Evolutionary conservation across 176 grass and related monocot genomes (phyloP).

Genomic region (Microstegium vimineum): DNA sequence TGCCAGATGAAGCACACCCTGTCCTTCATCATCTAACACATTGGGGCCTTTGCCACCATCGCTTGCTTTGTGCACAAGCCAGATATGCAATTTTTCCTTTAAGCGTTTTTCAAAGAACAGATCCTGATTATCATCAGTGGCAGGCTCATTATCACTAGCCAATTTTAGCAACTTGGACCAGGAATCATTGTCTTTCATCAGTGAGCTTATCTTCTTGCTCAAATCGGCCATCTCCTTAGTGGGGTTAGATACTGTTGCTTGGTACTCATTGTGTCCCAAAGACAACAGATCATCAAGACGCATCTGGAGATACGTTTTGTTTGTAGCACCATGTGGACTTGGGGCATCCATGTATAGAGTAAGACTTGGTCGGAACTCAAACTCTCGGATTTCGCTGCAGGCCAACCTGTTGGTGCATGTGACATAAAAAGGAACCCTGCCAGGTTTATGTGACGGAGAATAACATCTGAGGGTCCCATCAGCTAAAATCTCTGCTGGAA

Average conservation of each 20-base stretch:
- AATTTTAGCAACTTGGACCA: slow-evolving; percentile 80
- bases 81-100: slow-evolving; percentile 77
- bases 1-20: slow-evolving; percentile 83
- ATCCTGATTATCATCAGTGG: slow-evolving; percentile 40
- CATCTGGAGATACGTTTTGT: slow-evolving; percentile 62
- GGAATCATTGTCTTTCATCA: slow-evolving; percentile 59
- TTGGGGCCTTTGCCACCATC: slow-evolving; percentile 51
- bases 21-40: slow-evolving; percentile 80
- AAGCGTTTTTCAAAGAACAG: slow-evolving; percentile 55
- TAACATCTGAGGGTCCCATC: slow-evolving; percentile 61
- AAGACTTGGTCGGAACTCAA: slow-evolving; percentile 67
- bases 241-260: slow-evolving; percentile 34
- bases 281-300: slow-evolving; percentile 73
- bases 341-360: slow-evolving; percentile 57
- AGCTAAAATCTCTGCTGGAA: slow-evolving; percentile 58
- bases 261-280: slow-evolving; percentile 47
- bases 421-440: slow-evolving; percentile 89
- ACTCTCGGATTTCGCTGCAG: slow-evolving; percentile 91
- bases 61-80: slow-evolving; percentile 74
- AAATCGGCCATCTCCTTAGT: slow-evolving; percentile 59
- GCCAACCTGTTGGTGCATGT: slow-evolving; percentile 85
- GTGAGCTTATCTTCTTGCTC: slow-evolving; percentile 62
- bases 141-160: slow-evolving; percentile 46
- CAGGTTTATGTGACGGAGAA: slow-evolving; percentile 55
- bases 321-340: slow-evolving; percentile 43